Percentiles rank a stretch among this genome's conserved stretches.
These are phyloP conservation scores for Colletotrichum tamarilloi DNA, from an alignment of 2,329 filamentous ascomycete species.

Conservation along the genomic window DNA sequence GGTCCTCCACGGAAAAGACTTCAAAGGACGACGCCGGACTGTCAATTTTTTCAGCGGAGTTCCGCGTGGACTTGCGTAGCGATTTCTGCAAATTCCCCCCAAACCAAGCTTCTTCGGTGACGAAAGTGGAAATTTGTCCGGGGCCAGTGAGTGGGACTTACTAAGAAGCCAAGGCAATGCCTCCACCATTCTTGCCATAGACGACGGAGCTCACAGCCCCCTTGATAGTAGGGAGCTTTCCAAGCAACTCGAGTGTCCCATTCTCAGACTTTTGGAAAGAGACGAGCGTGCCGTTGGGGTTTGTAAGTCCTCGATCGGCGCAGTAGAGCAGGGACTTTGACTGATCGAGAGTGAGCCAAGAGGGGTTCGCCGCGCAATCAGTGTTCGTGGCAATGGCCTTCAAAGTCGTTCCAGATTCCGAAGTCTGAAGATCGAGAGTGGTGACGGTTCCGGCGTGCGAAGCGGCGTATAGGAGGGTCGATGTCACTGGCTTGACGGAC, in stretches of 20 bases:
- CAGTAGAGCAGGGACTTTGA: conserved; percentile 34
- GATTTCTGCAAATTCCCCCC: too few relatives aligned
- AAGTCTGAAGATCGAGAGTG: conserved; percentile 52
- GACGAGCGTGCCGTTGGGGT: conserved; percentile 30
- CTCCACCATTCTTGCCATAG: conserved; percentile 32
- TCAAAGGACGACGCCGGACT: conserved; percentile 29
- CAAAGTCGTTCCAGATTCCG: conserved; percentile 6
- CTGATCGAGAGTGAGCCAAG: conserved; percentile 35
- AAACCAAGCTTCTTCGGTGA: neutral
- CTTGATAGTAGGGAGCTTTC: conserved; percentile 30
- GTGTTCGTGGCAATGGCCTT: conserved; percentile 25
- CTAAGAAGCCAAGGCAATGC: conserved; percentile 37
- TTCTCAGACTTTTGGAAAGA: conserved; percentile 31
- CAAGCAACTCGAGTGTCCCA: conserved; percentile 27
- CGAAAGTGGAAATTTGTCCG: neutral
- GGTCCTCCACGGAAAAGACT: conserved; percentile 31
- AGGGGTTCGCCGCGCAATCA: conserved; percentile 35
- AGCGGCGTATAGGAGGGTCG: conserved; percentile 57
- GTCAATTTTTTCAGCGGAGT: neutral
- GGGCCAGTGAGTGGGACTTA: conserved; percentile 22
- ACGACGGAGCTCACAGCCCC: conserved; percentile 36
- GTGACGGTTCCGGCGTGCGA: conserved; percentile 61
- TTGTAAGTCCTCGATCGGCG: conserved; percentile 25
- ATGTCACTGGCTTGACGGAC: conserved; percentile 42
- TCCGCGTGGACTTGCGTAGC: neutral